These are phyloP conservation scores for Phytopythium sindhum DNA, from an alignment of 352 stramenopile genomes.

Conservation along the genomic window DNA sequence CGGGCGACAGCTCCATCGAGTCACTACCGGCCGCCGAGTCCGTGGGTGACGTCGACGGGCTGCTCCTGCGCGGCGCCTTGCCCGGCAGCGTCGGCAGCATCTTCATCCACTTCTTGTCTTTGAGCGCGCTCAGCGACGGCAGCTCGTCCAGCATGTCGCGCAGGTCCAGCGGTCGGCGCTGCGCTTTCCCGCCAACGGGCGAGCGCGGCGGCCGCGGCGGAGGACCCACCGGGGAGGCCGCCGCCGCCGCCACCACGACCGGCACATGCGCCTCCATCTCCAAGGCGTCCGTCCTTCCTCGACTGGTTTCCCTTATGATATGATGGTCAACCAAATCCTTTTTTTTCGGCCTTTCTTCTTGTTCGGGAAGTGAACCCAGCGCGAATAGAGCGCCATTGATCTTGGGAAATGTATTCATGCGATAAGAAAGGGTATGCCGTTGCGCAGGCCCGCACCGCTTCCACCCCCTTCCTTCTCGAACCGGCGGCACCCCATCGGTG, in stretches of 20 bases:
- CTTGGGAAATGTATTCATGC: not conserved
- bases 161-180: conserved; percentile 33
- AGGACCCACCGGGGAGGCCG: not conserved
- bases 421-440: not conserved
- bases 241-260: not conserved
- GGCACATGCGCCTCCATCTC: conserved; percentile 16
- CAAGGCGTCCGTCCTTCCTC: not conserved
- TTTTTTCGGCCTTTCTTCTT: not conserved
- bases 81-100: conserved; percentile 35
- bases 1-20: conserved; percentile 22
- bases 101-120: conserved; percentile 68
- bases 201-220: conserved; percentile 20
- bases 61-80: conserved; percentile 14
- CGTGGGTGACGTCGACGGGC: conserved; percentile 3
- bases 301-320: not conserved
- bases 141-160: conserved; percentile 64
- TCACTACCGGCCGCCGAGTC: conserved; percentile 18
- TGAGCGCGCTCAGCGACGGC: conserved; percentile 46
- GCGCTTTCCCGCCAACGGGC: conserved; percentile 6
- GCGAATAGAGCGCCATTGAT: conserved; percentile 3
- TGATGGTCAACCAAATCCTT: not conserved
- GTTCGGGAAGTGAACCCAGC: conserved; percentile 2
- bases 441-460: conserved; percentile 1
- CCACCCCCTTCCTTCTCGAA: not conserved
- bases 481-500: not conserved